These are phyloP conservation scores for Neophaeococcomyces aloes DNA, from an alignment of 2,329 filamentous ascomycete species.

Conservation along the genomic window DNA sequence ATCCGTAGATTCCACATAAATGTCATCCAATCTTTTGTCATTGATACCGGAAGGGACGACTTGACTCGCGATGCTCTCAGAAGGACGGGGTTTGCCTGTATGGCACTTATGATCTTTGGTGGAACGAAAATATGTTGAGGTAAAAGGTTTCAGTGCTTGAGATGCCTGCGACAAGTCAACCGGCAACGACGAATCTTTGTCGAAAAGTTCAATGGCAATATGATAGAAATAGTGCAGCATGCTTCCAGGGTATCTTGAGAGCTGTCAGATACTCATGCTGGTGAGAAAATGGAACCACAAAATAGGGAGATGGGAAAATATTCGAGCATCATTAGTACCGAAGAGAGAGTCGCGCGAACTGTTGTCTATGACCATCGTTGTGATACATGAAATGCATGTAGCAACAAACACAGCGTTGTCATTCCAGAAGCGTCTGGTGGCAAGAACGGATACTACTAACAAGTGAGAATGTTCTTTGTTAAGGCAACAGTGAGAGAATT, in stretches of 20 bases:
- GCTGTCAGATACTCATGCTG: background rate
- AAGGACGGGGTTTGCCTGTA: conserved; percentile 11
- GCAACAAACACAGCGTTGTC: no score
- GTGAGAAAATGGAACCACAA: background rate
- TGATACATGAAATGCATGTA: no score
- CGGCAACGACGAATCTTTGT: conserved; percentile 22
- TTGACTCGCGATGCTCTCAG: background rate
- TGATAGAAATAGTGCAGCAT: conserved; percentile 57
- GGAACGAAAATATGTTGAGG: conserved; percentile 4
- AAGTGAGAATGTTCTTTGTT: no score
- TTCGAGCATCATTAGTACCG: no score
- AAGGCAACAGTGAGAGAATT: no score
- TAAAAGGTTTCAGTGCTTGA: conserved; percentile 18
- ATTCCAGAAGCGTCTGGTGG: no score
- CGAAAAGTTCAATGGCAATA: conserved; percentile 49
- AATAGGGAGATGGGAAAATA: no score
- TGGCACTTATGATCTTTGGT: conserved; percentile 6
- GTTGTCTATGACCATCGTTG: no score
- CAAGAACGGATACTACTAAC: no score
- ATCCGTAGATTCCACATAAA: conserved; percentile 73
- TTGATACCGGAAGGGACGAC: conserved; percentile 14
- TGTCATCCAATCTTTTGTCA: conserved; percentile 74
- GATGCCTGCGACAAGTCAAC: conserved; percentile 14
- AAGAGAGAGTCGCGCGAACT: no score
- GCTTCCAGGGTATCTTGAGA: conserved; percentile 26